Conservation (phyloP, 2,329 filamentous ascomycete species). For the Coniochaeta sp. region DNA sequence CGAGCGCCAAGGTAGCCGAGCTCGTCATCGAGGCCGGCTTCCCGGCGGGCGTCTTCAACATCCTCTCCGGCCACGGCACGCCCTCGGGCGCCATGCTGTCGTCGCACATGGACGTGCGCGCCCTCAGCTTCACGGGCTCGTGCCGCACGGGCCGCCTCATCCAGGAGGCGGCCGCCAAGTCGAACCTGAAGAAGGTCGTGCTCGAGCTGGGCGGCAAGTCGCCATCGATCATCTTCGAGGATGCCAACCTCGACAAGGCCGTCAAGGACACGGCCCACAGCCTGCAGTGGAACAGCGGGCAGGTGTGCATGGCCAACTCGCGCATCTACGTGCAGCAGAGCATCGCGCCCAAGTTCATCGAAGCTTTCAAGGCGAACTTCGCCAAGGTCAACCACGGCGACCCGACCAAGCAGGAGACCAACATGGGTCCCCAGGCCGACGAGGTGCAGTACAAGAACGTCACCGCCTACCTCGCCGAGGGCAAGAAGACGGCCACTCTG, state of each 20-base stretch:
- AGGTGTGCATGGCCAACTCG: slow-evolving; percentile 54
- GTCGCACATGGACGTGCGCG: slow-evolving; percentile 61
- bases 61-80: slow-evolving; percentile 63
- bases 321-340: slow-evolving; percentile 49
- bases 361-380: slow-evolving; percentile 43
- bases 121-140: slow-evolving; percentile 71
- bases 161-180: slow-evolving; percentile 63
- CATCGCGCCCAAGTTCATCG: slow-evolving; percentile 49
- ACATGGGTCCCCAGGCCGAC: slow-evolving; percentile 42
- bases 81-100: slow-evolving; percentile 61
- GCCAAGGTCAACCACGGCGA: slow-evolving; percentile 30
- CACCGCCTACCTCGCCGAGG: slow-evolving; percentile 35
- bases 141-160: slow-evolving; percentile 64
- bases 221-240: slow-evolving; percentile 57
- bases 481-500: slow-evolving; percentile 27
- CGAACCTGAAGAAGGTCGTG: slow-evolving; percentile 57
- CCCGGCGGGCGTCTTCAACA: slow-evolving; percentile 67
- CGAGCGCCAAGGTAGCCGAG: slow-evolving; percentile 30
- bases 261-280: slow-evolving; percentile 42
- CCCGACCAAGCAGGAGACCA: slow-evolving; percentile 22
- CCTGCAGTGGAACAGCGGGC: slow-evolving; percentile 47
- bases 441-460: slow-evolving; percentile 41
- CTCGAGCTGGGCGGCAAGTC: slow-evolving; percentile 65
- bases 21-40: slow-evolving; percentile 67
- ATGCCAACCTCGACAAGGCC: slow-evolving; percentile 57